Evolutionary conservation across 2,329 filamentous ascomycete genomes (phyloP).

Genomic region (Colletotrichum gloeosporioides): DNA sequence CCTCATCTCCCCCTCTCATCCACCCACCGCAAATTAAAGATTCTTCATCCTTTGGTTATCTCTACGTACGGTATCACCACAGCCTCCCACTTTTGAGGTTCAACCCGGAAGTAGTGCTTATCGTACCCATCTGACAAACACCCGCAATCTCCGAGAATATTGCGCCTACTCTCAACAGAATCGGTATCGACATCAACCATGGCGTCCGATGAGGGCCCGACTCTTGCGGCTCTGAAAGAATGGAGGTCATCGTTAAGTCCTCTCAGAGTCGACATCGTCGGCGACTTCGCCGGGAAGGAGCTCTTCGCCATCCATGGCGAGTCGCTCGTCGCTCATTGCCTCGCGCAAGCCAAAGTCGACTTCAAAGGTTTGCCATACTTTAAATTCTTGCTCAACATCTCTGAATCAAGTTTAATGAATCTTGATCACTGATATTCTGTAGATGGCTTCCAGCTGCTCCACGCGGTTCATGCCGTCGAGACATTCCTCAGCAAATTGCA

Average conservation of each 20-base stretch:
- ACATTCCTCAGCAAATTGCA: constrained; percentile 65
- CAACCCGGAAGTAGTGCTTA: neutral
- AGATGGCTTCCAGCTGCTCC: constrained; percentile 73
- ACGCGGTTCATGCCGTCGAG: constrained; percentile 74
- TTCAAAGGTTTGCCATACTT: constrained; percentile 49
- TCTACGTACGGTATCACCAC: neutral
- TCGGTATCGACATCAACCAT: neutral
- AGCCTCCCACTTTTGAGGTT: neutral
- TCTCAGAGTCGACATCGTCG: constrained; percentile 67
- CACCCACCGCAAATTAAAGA: neutral
- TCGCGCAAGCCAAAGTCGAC: constrained; percentile 67
- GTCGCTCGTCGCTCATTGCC: constrained; percentile 69
- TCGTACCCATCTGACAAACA: neutral
- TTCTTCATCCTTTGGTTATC: neutral
- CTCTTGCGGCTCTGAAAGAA: neutral
- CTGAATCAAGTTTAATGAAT: fast-evolving
- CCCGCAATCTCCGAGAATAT: neutral
- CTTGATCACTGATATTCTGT: neutral
- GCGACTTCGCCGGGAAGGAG: constrained; percentile 78
- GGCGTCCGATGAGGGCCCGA: neutral
- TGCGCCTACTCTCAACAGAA: neutral
- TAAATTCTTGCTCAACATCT: neutral
- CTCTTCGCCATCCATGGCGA: constrained; percentile 78
- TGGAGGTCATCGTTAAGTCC: constrained; percentile 22
- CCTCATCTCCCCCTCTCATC: neutral